These are phyloP conservation scores for Entrophospora sp. DNA, from an alignment of 192 early-diverging fungal genomes.

Conservation along the genomic window DNA sequence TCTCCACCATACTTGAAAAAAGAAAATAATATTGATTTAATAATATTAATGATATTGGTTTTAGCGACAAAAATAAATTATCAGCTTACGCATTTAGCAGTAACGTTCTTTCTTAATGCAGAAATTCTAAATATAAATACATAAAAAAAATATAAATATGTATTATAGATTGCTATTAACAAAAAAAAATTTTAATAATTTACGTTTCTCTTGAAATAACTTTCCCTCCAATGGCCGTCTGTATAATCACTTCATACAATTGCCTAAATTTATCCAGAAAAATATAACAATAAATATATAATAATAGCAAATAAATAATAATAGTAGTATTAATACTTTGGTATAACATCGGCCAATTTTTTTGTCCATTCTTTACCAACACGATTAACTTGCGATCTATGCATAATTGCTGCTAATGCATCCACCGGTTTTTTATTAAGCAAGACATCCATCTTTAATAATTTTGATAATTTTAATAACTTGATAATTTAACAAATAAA, in stretches of 20 bases:
- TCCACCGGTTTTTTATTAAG: constrained; percentile 89
- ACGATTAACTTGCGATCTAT: constrained; percentile 55
- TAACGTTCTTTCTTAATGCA: constrained; percentile 90
- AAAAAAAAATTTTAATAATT: constrained; percentile 15
- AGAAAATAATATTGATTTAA: too few species aligned
- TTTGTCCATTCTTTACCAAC: constrained; percentile 79
- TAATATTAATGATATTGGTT: too few species aligned
- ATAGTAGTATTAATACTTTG: constrained; percentile 30
- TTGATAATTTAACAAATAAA: not conserved
- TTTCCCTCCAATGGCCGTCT: constrained; percentile 76
- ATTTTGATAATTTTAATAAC: not conserved
- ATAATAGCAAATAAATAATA: not conserved
- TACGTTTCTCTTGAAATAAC: constrained; percentile 79
- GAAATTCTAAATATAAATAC: constrained; percentile 44
- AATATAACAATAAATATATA: too few species aligned
- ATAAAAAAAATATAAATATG: not conserved
- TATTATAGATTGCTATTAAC: not conserved
- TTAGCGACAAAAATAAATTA: too few species aligned
- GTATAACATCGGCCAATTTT: constrained; percentile 73
- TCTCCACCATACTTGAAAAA: constrained; percentile 98
- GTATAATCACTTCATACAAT: constrained; percentile 91
- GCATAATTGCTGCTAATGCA: constrained; percentile 82
- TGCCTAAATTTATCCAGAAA: constrained; percentile 49
- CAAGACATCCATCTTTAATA: constrained; percentile 66
- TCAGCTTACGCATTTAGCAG: constrained; percentile 76